Percentiles rank a stretch among this genome's conserved stretches.
Conservation (phyloP, 225 moss, liverwort and hornwort genomes). For the Physcomitrellopsis africana region DNA sequence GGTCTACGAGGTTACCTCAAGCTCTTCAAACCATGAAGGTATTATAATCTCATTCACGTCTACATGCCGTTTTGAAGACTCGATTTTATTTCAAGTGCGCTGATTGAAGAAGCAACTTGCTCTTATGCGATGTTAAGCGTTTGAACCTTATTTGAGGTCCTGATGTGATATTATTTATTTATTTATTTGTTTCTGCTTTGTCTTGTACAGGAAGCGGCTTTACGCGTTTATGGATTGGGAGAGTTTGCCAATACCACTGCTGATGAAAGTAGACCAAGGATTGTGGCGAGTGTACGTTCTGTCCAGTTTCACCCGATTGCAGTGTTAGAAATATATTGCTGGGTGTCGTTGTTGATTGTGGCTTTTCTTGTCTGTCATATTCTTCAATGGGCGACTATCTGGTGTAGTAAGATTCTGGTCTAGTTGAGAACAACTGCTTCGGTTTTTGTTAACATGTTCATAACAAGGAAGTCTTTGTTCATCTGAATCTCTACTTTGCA, state of each 20-base stretch:
- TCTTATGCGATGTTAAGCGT: not conserved
- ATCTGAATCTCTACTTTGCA: constrained; percentile 37
- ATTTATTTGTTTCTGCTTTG: not conserved
- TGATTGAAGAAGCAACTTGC: not conserved
- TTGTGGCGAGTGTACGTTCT: constrained; percentile 42
- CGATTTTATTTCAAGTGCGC: not conserved
- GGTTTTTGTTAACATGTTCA: not conserved
- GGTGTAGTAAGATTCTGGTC: not conserved
- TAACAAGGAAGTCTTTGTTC: not conserved
- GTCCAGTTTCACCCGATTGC: not conserved
- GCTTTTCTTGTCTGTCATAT: not conserved
- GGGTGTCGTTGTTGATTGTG: not conserved
- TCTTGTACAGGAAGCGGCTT: constrained; percentile 69
- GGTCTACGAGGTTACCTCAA: constrained; percentile 71
- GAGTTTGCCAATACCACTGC: constrained; percentile 56
- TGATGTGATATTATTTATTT: constrained; percentile 8
- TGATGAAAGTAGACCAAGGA: constrained; percentile 43
- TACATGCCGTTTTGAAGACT: not conserved
- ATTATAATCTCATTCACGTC: not conserved
- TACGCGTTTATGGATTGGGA: constrained; percentile 70
- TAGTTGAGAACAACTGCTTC: constrained; percentile 10
- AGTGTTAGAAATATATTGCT: constrained; percentile 6
- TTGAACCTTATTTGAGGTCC: not conserved
- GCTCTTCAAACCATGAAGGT: constrained; percentile 92
- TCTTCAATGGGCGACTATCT: too few species aligned